Conservation (phyloP, 352 stramenopile species). For the Globisporangium acanthophoron region DNA sequence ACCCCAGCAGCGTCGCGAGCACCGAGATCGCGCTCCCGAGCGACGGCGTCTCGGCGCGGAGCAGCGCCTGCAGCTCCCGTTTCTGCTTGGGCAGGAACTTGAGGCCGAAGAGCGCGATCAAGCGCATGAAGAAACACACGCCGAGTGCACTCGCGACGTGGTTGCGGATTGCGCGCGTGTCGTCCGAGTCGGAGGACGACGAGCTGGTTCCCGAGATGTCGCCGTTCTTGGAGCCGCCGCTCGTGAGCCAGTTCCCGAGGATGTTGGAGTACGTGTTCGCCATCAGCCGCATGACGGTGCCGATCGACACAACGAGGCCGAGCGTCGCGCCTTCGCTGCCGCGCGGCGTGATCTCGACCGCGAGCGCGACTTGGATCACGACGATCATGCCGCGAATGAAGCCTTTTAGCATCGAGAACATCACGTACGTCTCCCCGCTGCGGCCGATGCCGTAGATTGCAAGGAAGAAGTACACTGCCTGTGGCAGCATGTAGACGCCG, state of each 20-base stretch:
- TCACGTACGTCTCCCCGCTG: constrained; percentile 27
- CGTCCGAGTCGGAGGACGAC: constrained; percentile 1
- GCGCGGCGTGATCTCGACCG: constrained; percentile 45
- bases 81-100: constrained; percentile 43
- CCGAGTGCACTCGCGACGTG: constrained; percentile 32
- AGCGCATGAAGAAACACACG: constrained; percentile 33
- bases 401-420: constrained; percentile 29
- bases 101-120: constrained; percentile 34
- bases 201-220: constrained; percentile 1
- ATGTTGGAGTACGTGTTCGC: constrained; percentile 37
- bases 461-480: constrained; percentile 32
- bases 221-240: constrained; percentile 10
- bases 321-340: constrained; percentile 50
- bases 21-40: background rate
- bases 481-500: constrained; percentile 27
- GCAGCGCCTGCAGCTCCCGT: constrained; percentile 23
- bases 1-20: background rate
- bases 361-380: constrained; percentile 29
- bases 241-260: constrained; percentile 36
- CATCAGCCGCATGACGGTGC: constrained; percentile 41
- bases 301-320: constrained; percentile 47
- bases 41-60: background rate
- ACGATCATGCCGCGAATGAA: constrained; percentile 36
- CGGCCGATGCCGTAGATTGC: constrained; percentile 20
- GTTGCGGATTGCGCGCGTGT: constrained; percentile 2